These are phyloP conservation scores for Sporisorium graminicola DNA, from an alignment of 1,284 basidiomycete species.

Conservation along the genomic window DNA sequence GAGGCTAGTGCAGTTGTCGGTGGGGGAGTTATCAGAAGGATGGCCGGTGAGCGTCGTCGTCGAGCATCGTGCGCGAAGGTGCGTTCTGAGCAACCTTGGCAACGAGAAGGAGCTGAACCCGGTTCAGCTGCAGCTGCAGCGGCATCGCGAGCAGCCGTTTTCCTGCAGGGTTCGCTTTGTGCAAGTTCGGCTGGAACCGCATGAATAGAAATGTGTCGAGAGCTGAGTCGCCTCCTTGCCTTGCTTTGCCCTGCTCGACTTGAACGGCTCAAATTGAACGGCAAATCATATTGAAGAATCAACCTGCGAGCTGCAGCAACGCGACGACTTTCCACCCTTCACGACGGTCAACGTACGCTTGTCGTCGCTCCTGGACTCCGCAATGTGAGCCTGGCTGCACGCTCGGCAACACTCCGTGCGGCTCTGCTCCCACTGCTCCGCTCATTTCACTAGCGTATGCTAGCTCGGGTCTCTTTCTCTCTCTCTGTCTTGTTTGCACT, in stretches of 20 bases:
- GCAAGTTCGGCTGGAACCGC: conserved; percentile 4
- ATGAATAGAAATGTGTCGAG: background rate
- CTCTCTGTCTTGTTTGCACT: background rate
- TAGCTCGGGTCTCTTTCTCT: background rate
- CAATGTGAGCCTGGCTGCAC: too few relatives aligned
- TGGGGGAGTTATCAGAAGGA: background rate
- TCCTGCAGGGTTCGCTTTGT: conserved; percentile 16
- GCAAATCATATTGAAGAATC: background rate
- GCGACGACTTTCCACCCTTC: too few relatives aligned
- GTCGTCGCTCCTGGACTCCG: too few relatives aligned
- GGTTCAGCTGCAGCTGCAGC: background rate
- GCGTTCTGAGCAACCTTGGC: background rate
- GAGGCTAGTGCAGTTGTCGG: background rate
- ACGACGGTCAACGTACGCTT: too few relatives aligned
- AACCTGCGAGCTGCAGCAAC: background rate
- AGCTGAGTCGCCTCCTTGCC: background rate
- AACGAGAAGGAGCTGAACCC: background rate
- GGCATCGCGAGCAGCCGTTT: background rate
- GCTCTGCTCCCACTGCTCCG: background rate
- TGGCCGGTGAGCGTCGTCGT: background rate
- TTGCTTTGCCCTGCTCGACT: background rate
- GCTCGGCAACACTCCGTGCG: background rate
- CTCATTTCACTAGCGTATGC: background rate
- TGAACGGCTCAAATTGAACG: background rate
- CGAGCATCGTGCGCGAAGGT: background rate